phyloP scores from a whole-genome alignment of 2,329 filamentous ascomycete genomes.

The Dactylonectria macrodidyma region DNA sequence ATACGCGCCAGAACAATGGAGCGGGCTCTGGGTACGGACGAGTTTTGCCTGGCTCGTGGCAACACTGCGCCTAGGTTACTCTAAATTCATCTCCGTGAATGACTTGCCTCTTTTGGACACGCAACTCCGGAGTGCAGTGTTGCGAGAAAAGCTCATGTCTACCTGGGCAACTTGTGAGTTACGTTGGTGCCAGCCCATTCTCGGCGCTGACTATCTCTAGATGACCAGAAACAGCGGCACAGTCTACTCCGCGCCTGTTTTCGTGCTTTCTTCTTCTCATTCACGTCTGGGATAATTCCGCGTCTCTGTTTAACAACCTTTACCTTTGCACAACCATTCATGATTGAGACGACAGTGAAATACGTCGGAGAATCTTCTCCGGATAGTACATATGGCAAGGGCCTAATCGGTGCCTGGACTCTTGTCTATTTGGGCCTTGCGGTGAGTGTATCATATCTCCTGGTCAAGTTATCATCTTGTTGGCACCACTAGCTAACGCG shows the following conservation, averaged over 20 bases:
- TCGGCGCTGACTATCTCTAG: constrained; percentile 16
- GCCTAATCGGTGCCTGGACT: constrained; percentile 49
- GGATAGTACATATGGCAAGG: constrained; percentile 42
- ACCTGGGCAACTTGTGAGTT: constrained; percentile 40
- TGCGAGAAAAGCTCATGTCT: constrained; percentile 30
- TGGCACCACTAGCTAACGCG: background rate
- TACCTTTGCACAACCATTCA: constrained; percentile 51
- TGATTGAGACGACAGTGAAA: constrained; percentile 46
- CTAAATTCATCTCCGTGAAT: constrained; percentile 34
- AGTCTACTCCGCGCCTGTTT: constrained; percentile 39
- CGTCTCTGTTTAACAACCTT: constrained; percentile 47
- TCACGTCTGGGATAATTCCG: constrained; percentile 42
- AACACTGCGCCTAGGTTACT: constrained; percentile 38
- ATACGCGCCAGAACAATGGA: constrained; percentile 25
- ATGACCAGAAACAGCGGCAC: constrained; percentile 30
- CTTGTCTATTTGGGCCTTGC: constrained; percentile 52
- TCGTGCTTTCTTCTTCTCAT: constrained; percentile 29
- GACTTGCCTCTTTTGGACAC: constrained; percentile 43
- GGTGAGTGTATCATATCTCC: constrained; percentile 28
- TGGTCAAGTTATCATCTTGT: background rate
- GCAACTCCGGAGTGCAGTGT: constrained; percentile 31
- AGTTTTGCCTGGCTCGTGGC: constrained; percentile 42
- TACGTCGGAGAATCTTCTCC: constrained; percentile 35
- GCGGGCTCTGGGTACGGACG: constrained; percentile 40
- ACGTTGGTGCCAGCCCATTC: background rate